These are phyloP conservation scores for Suillus discolor DNA, from an alignment of 768 basidiomycete genomes.

Conservation along the genomic window DNA sequence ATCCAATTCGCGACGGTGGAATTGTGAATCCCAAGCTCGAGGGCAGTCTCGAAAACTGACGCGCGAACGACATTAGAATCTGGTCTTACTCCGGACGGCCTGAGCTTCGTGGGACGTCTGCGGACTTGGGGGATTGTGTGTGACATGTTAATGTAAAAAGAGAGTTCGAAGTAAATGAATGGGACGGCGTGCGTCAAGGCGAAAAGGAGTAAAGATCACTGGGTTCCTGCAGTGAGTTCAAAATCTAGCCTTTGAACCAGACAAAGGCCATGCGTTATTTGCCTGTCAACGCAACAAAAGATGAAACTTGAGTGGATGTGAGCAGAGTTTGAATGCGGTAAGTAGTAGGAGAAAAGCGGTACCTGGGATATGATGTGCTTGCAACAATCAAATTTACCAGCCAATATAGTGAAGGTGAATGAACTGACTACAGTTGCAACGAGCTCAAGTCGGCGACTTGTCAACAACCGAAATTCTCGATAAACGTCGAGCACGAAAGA, in stretches of 20 bases:
- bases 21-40: slow-evolving; percentile 66
- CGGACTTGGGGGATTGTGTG: slow-evolving; percentile 22
- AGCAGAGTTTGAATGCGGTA: neutral
- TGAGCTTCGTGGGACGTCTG: slow-evolving; percentile 30
- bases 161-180: slow-evolving; percentile 19
- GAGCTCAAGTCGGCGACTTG: neutral
- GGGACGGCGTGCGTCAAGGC: slow-evolving; percentile 12
- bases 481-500: neutral
- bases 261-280: slow-evolving; percentile 28
- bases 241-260: slow-evolving; percentile 10
- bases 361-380: slow-evolving; percentile 5
- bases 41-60: slow-evolving; percentile 73
- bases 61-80: slow-evolving; percentile 66
- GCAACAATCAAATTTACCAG: slow-evolving; percentile 1
- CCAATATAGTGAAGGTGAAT: neutral
- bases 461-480: slow-evolving; percentile 1
- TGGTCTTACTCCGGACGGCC: slow-evolving; percentile 31
- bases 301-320: slow-evolving; percentile 3
- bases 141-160: slow-evolving; percentile 22
- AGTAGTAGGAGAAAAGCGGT: neutral
- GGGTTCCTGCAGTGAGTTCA: slow-evolving; percentile 15
- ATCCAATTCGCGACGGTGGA: slow-evolving; percentile 70
- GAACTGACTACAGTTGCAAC: neutral
- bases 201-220: slow-evolving; percentile 7
- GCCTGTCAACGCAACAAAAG: slow-evolving; percentile 9